Evolutionary conservation across 306 rosid genomes (phyloP).

Genomic region (Inga oerstediana): DNA sequence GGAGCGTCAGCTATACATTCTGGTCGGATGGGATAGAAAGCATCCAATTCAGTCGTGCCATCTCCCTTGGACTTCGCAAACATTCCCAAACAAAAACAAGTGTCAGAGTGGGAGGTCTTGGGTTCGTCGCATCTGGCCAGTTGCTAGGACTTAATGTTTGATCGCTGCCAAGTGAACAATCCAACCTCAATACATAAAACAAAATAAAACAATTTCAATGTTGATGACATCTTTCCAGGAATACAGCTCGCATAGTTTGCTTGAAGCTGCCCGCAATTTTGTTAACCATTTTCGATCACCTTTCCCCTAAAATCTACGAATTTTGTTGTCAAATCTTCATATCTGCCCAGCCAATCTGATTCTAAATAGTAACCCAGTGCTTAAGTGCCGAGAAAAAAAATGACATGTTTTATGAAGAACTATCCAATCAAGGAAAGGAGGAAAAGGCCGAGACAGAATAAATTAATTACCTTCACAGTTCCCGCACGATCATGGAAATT

Average conservation of each 20-base stretch:
- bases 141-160: conserved; percentile 24
- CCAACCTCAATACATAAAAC: conserved; percentile 17
- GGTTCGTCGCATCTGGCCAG: neutral
- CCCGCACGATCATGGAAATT: neutral
- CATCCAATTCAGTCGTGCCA: conserved; percentile 51
- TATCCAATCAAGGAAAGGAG: neutral
- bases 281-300: neutral
- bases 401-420: neutral
- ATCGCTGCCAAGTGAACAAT: conserved; percentile 36
- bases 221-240: conserved; percentile 10
- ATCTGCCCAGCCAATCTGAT: conserved; percentile 13
- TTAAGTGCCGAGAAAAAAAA: neutral
- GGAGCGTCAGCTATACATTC: conserved; percentile 55
- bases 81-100: neutral
- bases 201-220: conserved; percentile 18
- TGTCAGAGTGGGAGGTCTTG: neutral
- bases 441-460: neutral
- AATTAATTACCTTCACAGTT: conserved; percentile 34
- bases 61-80: conserved; percentile 22
- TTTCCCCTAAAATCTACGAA: neutral
- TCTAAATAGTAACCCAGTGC: conserved; percentile 13
- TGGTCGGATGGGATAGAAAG: conserved; percentile 50
- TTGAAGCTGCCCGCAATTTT: conserved; percentile 1
- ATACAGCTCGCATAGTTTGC: conserved; percentile 22
- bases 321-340: neutral